Evolutionary conservation across 2,329 filamentous ascomycete species (phyloP).

Genomic region (Penicillium frequentans): DNA sequence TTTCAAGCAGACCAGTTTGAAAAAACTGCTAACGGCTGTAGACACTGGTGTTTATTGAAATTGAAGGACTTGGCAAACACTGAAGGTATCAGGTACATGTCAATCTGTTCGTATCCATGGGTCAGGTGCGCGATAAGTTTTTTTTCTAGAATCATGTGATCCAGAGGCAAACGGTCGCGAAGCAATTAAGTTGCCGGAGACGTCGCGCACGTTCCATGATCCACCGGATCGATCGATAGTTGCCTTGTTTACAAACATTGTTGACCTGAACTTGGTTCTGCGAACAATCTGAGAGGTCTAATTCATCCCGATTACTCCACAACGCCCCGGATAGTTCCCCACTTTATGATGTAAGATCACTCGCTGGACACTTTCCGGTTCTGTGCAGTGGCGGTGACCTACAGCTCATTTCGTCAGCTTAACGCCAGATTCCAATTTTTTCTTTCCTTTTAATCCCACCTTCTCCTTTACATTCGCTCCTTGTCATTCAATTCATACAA

Average conservation of each 20-base stretch:
- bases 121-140: not conserved
- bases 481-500: slow-evolving; percentile 17
- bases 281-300: not conserved
- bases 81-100: not conserved
- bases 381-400: not conserved
- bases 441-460: not conserved
- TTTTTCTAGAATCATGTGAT: not conserved
- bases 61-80: too few relatives aligned
- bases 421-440: not conserved
- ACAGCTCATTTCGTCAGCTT: not conserved
- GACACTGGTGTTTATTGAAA: too few relatives aligned
- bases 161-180: not conserved
- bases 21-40: too few relatives aligned
- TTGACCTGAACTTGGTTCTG: not conserved
- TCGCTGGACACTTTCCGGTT: not conserved
- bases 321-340: not conserved
- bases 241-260: not conserved
- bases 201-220: not conserved
- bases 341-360: not conserved
- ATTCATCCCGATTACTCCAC: not conserved
- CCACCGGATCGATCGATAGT: not conserved
- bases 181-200: not conserved
- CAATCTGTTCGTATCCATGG: not conserved
- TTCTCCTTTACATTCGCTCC: not conserved
- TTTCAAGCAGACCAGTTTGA: too few relatives aligned